These are phyloP conservation scores for Vicia villosa DNA, from an alignment of 306 rosid genomes.

Conservation along the genomic window DNA sequence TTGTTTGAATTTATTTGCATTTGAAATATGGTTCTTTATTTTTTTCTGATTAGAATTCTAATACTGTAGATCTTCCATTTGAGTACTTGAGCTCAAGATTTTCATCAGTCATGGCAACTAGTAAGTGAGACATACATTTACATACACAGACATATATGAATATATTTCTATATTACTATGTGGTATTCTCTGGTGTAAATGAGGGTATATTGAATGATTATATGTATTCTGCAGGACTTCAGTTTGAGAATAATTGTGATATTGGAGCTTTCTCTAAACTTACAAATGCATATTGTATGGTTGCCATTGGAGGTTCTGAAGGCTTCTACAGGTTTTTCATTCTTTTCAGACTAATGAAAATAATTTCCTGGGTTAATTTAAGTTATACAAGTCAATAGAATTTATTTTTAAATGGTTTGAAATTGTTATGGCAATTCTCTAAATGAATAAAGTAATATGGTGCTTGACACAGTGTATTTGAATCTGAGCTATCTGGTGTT, in stretches of 20 bases:
- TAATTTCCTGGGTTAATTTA: background rate
- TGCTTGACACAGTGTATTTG: conserved; percentile 58
- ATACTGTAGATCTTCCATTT: conserved; percentile 30
- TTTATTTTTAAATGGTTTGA: conserved; percentile 22
- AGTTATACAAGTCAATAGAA: background rate
- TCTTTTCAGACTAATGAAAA: conserved; percentile 6
- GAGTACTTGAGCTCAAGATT: conserved; percentile 32
- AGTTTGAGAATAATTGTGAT: conserved; percentile 91
- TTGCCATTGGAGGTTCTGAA: conserved; percentile 97
- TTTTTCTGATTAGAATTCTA: conserved; percentile 28
- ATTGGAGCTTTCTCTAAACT: conserved; percentile 96
- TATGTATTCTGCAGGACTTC: conserved; percentile 59
- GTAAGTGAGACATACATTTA: conserved; percentile 42
- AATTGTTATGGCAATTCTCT: background rate
- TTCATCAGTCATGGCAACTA: conserved; percentile 49
- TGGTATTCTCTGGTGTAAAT: background rate
- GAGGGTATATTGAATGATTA: conserved; percentile 3
- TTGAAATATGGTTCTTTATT: background rate
- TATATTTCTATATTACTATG: background rate
- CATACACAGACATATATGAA: background rate
- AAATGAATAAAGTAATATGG: conserved; percentile 15
- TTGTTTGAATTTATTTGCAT: conserved; percentile 4
- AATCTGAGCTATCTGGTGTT: conserved; percentile 72
- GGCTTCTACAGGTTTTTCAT: conserved; percentile 71
- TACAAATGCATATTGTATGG: conserved; percentile 92